Evolutionary conservation across 805 yeast genomes (phyloP).

Genomic region (Yarrowia sp.): DNA sequence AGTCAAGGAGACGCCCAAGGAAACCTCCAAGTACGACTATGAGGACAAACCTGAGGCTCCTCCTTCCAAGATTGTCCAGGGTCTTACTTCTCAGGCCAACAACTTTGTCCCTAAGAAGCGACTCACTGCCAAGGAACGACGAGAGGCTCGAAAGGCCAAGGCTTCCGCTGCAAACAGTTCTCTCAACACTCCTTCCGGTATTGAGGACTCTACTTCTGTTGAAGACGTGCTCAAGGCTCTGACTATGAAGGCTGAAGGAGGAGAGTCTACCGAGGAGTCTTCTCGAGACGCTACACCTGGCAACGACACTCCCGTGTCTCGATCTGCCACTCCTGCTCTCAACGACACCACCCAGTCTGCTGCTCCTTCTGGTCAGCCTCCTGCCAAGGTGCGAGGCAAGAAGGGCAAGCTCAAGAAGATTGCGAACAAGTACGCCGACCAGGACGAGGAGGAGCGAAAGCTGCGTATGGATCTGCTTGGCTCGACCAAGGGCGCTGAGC

Average conservation of each 20-base stretch:
- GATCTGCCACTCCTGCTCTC: constrained; percentile 1
- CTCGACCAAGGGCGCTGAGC: constrained; percentile 66
- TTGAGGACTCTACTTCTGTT: constrained; percentile 41
- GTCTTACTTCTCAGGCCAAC: background rate
- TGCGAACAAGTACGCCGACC: constrained; percentile 82
- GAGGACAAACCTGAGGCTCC: constrained; percentile 40
- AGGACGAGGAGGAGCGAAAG: constrained; percentile 85
- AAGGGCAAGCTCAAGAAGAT: constrained; percentile 84
- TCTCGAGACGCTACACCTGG: constrained; percentile 27
- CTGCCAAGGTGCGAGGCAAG: constrained; percentile 72
- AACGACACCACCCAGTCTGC: constrained; percentile 11
- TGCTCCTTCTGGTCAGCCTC: constrained; percentile 8
- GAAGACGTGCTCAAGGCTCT: constrained; percentile 47
- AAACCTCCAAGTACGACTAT: background rate
- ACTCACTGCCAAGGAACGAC: constrained; percentile 43
- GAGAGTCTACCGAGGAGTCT: background rate
- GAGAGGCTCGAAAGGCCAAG: constrained; percentile 40
- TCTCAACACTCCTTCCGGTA: constrained; percentile 32
- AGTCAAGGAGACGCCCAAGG: background rate
- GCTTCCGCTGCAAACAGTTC: constrained; percentile 18
- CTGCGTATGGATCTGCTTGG: constrained; percentile 84
- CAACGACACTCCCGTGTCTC: constrained; percentile 9
- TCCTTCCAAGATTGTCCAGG: constrained; percentile 41
- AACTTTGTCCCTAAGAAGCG: constrained; percentile 37
- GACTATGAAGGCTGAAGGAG: constrained; percentile 36